These are phyloP conservation scores for Fusarium sulawesiense DNA, from an alignment of 2,329 filamentous ascomycete species.

Conservation along the genomic window DNA sequence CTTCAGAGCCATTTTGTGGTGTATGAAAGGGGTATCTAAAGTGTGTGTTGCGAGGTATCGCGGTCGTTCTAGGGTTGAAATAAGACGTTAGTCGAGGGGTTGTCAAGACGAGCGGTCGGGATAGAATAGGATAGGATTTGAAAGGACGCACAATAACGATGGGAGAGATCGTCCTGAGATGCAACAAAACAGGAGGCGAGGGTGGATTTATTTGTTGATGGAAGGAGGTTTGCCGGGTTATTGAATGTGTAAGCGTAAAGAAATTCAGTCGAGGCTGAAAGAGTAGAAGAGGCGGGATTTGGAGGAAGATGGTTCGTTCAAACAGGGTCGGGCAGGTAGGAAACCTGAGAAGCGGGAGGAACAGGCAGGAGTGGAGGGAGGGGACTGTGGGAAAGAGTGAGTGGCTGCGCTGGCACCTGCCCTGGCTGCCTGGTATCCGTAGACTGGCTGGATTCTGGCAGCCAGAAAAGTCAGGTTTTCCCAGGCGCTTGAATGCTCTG, in stretches of 20 bases:
- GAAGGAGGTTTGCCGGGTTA: conserved; percentile 17
- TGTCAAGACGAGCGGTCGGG: conserved; percentile 26
- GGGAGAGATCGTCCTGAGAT: conserved; percentile 36
- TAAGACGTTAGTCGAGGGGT: conserved; percentile 43
- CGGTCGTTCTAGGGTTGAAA: conserved; percentile 39
- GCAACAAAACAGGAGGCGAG: conserved; percentile 24
- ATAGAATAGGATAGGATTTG: conserved; percentile 25
- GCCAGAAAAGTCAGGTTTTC: conserved; percentile 51
- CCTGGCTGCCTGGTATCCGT: not conserved
- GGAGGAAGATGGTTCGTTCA: conserved; percentile 44
- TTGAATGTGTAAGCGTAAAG: conserved; percentile 33
- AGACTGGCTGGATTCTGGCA: conserved; percentile 27
- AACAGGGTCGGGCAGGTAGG: conserved; percentile 42
- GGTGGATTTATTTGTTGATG: conserved; percentile 7
- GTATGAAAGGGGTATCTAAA: conserved; percentile 46
- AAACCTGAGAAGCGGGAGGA: conserved; percentile 9
- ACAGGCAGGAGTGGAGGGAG: conserved; percentile 1
- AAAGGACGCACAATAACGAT: conserved; percentile 46
- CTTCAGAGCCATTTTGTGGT: conserved; percentile 82
- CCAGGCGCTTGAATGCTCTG: conserved; percentile 27
- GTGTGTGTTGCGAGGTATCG: conserved; percentile 44
- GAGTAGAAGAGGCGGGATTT: conserved; percentile 45
- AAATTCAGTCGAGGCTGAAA: conserved; percentile 47
- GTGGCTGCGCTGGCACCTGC: conserved; percentile 37
- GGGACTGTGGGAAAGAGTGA: conserved; percentile 38